Base-by-base conservation (phyloP, 306 rosid genomes). In the Arachis hypogaea region DNA sequence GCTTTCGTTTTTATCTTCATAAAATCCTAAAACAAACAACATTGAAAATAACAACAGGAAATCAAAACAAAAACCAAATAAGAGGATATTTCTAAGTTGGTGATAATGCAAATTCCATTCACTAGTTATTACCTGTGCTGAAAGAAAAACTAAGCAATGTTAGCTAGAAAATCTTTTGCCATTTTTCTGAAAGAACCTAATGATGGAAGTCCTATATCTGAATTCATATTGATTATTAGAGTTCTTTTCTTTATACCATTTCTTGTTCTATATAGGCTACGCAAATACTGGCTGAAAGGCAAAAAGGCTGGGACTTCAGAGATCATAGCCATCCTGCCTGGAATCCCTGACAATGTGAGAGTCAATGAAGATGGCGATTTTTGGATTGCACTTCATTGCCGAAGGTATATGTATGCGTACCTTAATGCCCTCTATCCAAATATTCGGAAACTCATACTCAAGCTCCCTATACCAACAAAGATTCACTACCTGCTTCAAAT, bases 281-380 rank as follows among this genome's bases (percentile, higher is more conserved):
- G 81, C 61, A 89, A 87, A 79, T 89, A 86, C 75, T 93, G 97
- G 98, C 82, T 93, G 81, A 91, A 89, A 85, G 95, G 97, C 5
- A 90, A 91, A 11, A 91, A 88, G 9, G 93, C 93, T 5, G 98
- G 96, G 55, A 89, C 89, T 56, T 82, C 87, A 6, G 97, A 94
- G 82, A 81, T 88, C 66, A 55, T 94, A 1, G 96, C 96, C 7
- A 49, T 84, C 62, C 85, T 94, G n/a, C 95, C 95, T 5, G 97
- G 98, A 80, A 83, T 59, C 82, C 98, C 98, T 3, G 98, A 94
- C 84, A 94, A 94, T 47, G 80, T 94, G 56, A 82, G 98, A 68
- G 86, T 86, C 49, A 91, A 94, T 40, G 83, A 84, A 71, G 57
- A 91, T 68, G 98, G 98, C 9, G 92, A 94, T 33, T 92, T 94